Conservation (phyloP, 1,284 basidiomycete genomes). For the Cystobasidiaceae sp. region DNA sequence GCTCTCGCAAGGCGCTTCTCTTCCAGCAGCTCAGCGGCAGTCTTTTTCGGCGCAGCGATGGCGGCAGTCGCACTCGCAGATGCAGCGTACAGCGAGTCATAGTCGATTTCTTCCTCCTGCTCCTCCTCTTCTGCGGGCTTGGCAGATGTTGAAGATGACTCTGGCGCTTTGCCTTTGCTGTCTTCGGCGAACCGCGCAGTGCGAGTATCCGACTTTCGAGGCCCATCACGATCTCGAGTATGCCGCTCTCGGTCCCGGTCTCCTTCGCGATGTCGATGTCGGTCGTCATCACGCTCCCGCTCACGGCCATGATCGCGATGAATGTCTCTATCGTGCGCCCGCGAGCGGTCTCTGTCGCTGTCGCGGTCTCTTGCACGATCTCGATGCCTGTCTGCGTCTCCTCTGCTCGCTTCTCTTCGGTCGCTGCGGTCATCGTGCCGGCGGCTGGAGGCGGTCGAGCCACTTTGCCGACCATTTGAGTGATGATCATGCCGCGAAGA, state of each 20-base stretch:
- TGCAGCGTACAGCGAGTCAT: constrained; percentile 1
- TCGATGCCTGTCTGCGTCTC: background rate
- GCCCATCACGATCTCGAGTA: no score
- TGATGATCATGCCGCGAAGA: background rate
- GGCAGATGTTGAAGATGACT: background rate
- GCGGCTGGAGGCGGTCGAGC: background rate
- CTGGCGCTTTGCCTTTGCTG: no score
- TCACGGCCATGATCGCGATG: no score
- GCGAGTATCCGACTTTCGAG: no score
- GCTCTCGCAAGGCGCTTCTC: constrained; percentile 72
- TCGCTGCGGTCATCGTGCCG: background rate
- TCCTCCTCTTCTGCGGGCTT: background rate
- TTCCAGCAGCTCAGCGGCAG: constrained; percentile 62
- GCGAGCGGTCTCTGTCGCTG: no score
- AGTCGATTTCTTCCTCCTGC: constrained; percentile 3
- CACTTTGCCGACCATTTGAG: background rate
- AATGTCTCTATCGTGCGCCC: no score
- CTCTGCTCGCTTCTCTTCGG: background rate
- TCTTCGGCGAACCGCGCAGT: no score
- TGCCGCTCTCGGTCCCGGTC: no score
- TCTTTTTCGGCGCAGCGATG: constrained; percentile 7
- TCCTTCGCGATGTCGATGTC: no score
- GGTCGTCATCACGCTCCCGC: no score
- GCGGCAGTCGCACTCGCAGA: no score
- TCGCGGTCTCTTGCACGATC: no score